phyloP scores from a whole-genome alignment of 1,284 basidiomycete genomes.

The Ceratorhiza oryzae-sativae region DNA sequence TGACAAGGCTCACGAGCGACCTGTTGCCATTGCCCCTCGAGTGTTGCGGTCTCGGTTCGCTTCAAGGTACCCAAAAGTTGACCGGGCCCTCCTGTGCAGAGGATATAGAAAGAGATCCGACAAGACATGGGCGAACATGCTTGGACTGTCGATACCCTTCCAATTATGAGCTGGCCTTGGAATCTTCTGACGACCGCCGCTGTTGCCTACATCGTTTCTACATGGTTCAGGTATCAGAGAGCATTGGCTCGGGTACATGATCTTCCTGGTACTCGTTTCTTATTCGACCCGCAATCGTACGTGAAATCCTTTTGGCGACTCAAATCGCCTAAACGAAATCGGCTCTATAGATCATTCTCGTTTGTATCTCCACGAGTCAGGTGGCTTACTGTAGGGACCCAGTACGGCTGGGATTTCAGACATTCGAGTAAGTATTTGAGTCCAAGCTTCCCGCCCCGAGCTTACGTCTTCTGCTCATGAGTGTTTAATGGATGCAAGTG shows the following conservation, averaged over 20 bases:
- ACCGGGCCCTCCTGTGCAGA: no score
- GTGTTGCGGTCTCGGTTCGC: no score
- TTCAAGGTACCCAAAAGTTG: no score
- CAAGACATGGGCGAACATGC: no score
- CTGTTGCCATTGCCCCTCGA: no score
- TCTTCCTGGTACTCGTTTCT: not conserved
- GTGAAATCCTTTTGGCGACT: not conserved
- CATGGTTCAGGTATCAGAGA: conserved; percentile 7
- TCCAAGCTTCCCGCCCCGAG: no score
- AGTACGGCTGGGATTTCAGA: not conserved
- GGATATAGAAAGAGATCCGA: no score
- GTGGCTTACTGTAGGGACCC: not conserved
- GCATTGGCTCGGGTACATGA: not conserved
- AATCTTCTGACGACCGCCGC: not conserved
- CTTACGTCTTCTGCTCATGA: not conserved
- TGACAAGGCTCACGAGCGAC: no score
- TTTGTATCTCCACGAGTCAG: not conserved
- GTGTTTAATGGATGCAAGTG: conserved; percentile 5
- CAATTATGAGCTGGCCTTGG: not conserved
- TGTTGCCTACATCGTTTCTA: not conserved
- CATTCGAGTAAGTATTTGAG: not conserved
- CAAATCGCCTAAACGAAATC: not conserved
- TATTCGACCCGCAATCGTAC: not conserved
- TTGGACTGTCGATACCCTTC: no score
- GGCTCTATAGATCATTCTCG: not conserved